Conservation (phyloP, 140 eudicot species). For the Oenanthe javanica region DNA sequence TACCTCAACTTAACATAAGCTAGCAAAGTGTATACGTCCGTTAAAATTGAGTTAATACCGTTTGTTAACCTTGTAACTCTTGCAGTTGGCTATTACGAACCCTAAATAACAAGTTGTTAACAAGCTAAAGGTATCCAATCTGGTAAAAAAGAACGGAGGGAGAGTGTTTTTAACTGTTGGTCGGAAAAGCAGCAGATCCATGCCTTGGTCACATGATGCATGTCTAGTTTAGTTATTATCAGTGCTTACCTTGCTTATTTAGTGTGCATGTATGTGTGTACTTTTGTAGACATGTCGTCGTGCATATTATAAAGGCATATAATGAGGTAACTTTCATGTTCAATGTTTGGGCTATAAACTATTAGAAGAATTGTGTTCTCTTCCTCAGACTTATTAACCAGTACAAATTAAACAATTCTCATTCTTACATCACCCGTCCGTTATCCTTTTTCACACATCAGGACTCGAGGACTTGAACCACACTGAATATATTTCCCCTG, state of each 20-base stretch:
- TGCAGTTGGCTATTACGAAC: slow-evolving; percentile 56
- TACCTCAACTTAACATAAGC: no score
- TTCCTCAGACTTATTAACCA: background rate
- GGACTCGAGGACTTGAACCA: no score
- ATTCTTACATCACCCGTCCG: background rate
- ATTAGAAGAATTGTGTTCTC: background rate
- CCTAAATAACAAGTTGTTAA: slow-evolving; percentile 69
- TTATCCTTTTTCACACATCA: background rate
- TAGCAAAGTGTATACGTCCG: no score
- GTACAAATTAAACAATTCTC: background rate
- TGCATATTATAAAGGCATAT: background rate
- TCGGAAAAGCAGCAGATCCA: slow-evolving; percentile 59
- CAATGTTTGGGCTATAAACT: background rate
- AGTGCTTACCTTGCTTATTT: background rate
- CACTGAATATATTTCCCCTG: no score
- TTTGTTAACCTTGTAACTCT: background rate
- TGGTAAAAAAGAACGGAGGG: slow-evolving; percentile 54
- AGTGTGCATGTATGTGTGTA: background rate
- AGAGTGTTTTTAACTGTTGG: slow-evolving; percentile 52
- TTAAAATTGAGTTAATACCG: no score
- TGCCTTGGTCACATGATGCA: slow-evolving; percentile 9
- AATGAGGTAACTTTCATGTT: background rate
- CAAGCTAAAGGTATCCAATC: slow-evolving; percentile 50
- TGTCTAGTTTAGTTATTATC: background rate
- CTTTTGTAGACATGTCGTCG: background rate